Evolutionary conservation across 2,329 filamentous ascomycete genomes (phyloP), one percentile per base, ranked within the genome.

Genomic region (Cercospora berteroae): DNA sequence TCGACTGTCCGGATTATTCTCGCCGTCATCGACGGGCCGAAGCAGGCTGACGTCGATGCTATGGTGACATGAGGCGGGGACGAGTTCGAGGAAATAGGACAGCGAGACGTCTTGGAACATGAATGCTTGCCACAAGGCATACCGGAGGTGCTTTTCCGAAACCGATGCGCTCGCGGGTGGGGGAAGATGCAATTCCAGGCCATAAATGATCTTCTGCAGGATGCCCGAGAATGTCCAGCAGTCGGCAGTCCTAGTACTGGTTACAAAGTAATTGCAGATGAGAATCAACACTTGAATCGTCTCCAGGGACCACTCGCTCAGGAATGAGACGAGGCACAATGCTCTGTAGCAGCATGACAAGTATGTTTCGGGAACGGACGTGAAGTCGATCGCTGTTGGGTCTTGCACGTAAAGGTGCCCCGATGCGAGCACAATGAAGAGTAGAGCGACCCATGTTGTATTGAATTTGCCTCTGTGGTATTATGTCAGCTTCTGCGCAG

Each of bases 171-270:
- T 88, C 67, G 91, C 88, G 66, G 93, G 90, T 0, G 91, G 91
- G 73, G 93, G 90, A 13, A 91, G 87, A 76, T 94, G 90, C 9
- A 94, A 78, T 0, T 91, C 90, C 88, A 94, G 91, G 23, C 91
- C 91, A 72, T 93, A 93, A 0, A 90, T 88, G 78, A 94, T 91
- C 18, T 91, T 85, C 71, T 92, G 88, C 18, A 92, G 78, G 29
- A 94, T 89, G 6, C 91, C 91, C 0, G 89, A 89, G 81, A 93
- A 94, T 0, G 90, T 89, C 89, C 90, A 94, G 1, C 91, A 91
- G 76, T 94, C 91, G 0, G 89, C 91, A 4, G 90, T 90, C 73
- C 93, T 90, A 73, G 93, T 93, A 77, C 94, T 91, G 73, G 93
- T 94, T 80, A 94, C 93, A 39, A 94, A 82, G 72, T 94, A 94